Evolutionary conservation across 768 basidiomycete species (phyloP), one percentile per base, ranked within the genome.

Genomic region (Psilocybe cyanescens): DNA sequence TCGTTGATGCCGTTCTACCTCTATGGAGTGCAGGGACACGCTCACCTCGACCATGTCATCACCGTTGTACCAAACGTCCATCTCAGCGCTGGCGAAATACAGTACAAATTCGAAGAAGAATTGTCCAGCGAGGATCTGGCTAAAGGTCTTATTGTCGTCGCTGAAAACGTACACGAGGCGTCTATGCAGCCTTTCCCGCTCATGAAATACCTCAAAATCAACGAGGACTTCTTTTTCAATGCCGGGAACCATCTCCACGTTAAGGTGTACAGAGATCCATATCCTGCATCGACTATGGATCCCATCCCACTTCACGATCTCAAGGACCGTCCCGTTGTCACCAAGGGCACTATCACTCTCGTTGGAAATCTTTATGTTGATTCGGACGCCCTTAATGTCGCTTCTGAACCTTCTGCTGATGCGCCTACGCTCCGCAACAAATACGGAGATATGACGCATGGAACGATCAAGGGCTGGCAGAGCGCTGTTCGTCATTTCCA

Each of bases 1-100:
- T 67, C 72, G 29, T 50, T 60, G 9, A 77, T 74, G 65, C 77
- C 77, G 6, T 81, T 81, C 70, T 79, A 77, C 63, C 62, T 81
- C 19, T 81, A 78, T 46, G 76, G 79, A 11, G 69, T 70, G 3
- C 14, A 19, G 3, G 59, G 61, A 39, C 64, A 75, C 45, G 35
- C 49, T n/a, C 71, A 76, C 65, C 64, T 81, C 57, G 77, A 78
- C 41, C 79, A 79, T 61, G 63, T 72, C 33, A 35, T 66, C 28
- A 51, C 67, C n/a, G 54, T 50, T 1, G 60, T 69, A 2, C 71
- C 74, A 2, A 75, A 75, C 48, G 62, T 65, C 16, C 74, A 75
- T 51, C 59, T 76, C 4, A 65, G 62, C 11, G 62, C 70, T 0
- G 68, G 67, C 28, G 49, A 53, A 35, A 57, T 71, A 19, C 52